Evolutionary conservation across 345 rosid species (phyloP).

Genomic region (Mangifera indica): DNA sequence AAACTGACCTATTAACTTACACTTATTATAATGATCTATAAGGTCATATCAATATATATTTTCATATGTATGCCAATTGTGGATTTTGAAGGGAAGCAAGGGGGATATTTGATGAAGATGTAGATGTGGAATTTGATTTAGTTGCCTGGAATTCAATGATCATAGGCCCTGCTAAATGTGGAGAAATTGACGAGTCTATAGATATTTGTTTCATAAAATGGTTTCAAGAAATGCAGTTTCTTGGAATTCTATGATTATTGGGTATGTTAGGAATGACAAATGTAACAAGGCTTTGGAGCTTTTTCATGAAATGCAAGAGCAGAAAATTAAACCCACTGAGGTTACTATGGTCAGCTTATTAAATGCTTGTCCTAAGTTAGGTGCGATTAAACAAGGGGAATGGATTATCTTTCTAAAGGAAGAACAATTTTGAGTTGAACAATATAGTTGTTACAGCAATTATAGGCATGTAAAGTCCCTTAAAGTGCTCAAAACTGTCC

Average conservation of each 20-base stretch:
- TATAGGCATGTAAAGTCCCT: constrained; percentile 71
- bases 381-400: constrained; percentile 67
- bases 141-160: constrained; percentile 79
- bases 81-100: constrained; percentile 60
- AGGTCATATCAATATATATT: too few species aligned
- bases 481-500: constrained; percentile 37
- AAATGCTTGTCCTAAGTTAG: constrained; percentile 61
- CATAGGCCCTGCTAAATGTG: constrained; percentile 54
- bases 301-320: constrained; percentile 51
- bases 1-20: too few species aligned
- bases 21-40: too few species aligned
- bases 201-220: constrained; percentile 56
- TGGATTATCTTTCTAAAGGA: constrained; percentile 57
- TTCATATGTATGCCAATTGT: constrained; percentile 61
- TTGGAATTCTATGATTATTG: constrained; percentile 80
- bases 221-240: constrained; percentile 42
- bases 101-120: constrained; percentile 36
- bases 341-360: constrained; percentile 75
- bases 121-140: constrained; percentile 37
- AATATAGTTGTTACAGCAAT: constrained; percentile 57
- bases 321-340: constrained; percentile 46
- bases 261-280: constrained; percentile 59
- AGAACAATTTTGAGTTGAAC: constrained; percentile 47
- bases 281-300: constrained; percentile 56
- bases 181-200: constrained; percentile 54